phyloP scores from a whole-genome alignment of 164 flowering plant species.

The Macadamia tetraphylla region DNA sequence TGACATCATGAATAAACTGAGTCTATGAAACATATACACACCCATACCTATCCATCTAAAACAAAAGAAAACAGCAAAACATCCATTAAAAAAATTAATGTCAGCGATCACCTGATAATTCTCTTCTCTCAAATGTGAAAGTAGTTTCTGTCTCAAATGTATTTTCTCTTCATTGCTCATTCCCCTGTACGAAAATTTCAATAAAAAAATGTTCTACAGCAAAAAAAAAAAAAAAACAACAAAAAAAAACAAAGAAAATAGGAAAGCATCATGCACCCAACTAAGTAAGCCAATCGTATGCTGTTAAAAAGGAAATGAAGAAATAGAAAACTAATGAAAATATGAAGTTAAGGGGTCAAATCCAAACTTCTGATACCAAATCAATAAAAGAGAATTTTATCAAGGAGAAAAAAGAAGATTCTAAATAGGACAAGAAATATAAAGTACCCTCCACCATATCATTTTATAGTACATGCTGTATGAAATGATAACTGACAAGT shows the following conservation, averaged over 20 bases:
- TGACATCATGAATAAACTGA: neutral
- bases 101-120: constrained; percentile 59
- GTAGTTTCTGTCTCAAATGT: constrained; percentile 65
- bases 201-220: no score
- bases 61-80: neutral
- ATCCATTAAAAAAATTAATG: neutral
- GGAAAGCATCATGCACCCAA: neutral
- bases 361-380: neutral
- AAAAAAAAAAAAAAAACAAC: neutral
- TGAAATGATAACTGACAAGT: no score
- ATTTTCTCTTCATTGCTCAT: constrained; percentile 83
- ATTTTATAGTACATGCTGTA: no score
- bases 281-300: neutral
- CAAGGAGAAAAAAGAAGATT: no score
- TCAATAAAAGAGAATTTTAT: no score
- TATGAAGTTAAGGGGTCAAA: neutral
- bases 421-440: no score
- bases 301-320: neutral
- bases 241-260: neutral
- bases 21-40: neutral
- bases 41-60: neutral
- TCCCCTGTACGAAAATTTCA: constrained; percentile 46
- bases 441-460: no score
- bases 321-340: neutral
- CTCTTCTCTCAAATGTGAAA: constrained; percentile 81